These are phyloP conservation scores for Vigna nakashimae DNA, from an alignment of 306 rosid genomes.

Conservation along the genomic window DNA sequence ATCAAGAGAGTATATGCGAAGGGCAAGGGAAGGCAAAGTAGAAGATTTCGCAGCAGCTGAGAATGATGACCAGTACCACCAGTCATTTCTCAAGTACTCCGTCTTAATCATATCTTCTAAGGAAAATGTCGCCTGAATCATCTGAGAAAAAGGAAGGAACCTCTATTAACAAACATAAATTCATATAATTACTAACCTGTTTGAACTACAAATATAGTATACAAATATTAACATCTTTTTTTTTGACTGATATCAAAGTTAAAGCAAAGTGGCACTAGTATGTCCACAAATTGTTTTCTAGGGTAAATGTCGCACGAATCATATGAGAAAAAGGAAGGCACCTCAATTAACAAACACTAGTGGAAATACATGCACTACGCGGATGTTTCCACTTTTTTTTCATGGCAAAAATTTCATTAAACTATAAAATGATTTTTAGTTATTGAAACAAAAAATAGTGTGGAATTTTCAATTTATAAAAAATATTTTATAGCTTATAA, in stretches of 20 bases:
- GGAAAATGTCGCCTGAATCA: slow-evolving; percentile 86
- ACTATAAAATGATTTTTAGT: no score
- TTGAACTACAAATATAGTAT: slow-evolving; percentile 28
- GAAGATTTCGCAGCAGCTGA: slow-evolving; percentile 93
- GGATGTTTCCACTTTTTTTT: no score
- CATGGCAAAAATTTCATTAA: no score
- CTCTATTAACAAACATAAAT: slow-evolving; percentile 25
- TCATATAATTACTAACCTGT: slow-evolving; percentile 2
- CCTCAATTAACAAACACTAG: no score
- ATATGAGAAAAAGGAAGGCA: no score
- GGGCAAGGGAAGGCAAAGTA: slow-evolving; percentile 84
- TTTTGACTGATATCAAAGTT: slow-evolving; percentile 6
- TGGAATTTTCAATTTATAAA: no score
- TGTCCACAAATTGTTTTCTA: slow-evolving; percentile 12
- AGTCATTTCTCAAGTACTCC: slow-evolving; percentile 84
- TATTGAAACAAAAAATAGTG: no score
- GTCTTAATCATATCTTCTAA: slow-evolving; percentile 96
- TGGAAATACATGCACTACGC: no score
- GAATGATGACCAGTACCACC: slow-evolving; percentile 99
- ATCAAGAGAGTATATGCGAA: slow-evolving; percentile 92
- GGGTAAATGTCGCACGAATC: neutral
- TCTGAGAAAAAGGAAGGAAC: slow-evolving; percentile 60
- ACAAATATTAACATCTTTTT: slow-evolving; percentile 7
- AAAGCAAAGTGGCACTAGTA: neutral
- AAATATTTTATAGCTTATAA: no score